A percentile compares a stretch with the other conserved stretches of the same genome.
Evolutionary conservation across 1,284 basidiomycete genomes (phyloP).

Genomic region (Pyrrhoderma noxium): DNA sequence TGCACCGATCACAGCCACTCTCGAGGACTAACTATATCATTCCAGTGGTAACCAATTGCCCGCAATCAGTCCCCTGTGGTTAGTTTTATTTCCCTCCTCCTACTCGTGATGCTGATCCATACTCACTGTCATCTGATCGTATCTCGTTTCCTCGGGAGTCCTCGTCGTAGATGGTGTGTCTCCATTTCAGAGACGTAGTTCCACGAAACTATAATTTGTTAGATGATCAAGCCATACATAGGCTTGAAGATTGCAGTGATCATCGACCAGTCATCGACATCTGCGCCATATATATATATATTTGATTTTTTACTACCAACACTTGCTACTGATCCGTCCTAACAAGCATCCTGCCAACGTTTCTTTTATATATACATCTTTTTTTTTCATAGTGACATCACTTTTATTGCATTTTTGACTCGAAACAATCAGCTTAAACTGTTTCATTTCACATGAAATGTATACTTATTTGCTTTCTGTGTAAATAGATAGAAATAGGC

Average conservation of each 20-base stretch:
- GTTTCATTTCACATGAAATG: background rate
- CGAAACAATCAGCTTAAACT: background rate
- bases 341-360: background rate
- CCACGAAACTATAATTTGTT: conserved; percentile 68
- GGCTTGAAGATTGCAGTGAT: conserved; percentile 70
- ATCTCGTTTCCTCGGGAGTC: conserved; percentile 2
- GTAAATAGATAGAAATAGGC: background rate
- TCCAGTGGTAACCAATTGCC: background rate
- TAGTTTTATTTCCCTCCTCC: conserved; percentile 7
- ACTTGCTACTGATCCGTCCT: too few relatives aligned
- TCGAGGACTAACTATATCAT: background rate
- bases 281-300: conserved; percentile 52
- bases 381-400: background rate
- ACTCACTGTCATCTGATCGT: background rate
- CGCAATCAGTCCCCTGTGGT: background rate
- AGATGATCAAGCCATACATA: conserved; percentile 69
- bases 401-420: conserved; percentile 2
- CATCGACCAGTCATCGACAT: conserved; percentile 74
- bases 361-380: conserved; percentile 1
- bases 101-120: conserved; percentile 1
- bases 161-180: conserved; percentile 11
- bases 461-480: conserved; percentile 2
- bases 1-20: conserved; percentile 2
- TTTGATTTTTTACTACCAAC: conserved; percentile 16
- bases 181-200: conserved; percentile 43